These are phyloP conservation scores for Dimocarpus longan DNA, from an alignment of 345 rosid species.

Conservation along the genomic window DNA sequence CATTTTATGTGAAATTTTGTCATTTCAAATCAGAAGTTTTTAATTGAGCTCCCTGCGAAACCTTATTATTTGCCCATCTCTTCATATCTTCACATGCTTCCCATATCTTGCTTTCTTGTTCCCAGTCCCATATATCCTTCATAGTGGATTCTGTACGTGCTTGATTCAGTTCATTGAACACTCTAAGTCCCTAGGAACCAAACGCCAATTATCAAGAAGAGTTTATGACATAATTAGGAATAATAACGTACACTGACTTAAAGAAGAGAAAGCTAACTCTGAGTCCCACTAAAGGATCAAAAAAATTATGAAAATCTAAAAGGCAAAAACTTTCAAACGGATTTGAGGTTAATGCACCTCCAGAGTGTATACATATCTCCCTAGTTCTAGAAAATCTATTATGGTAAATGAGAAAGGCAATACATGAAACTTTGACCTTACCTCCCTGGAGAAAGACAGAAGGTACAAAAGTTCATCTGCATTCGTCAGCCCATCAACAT, in stretches of 20 bases:
- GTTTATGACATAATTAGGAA: neutral
- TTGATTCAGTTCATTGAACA: conserved; percentile 13
- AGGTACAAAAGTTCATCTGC: conserved; percentile 20
- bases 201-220: neutral
- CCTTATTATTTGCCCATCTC: conserved; percentile 23
- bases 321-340: neutral
- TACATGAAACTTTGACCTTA: conserved; percentile 3
- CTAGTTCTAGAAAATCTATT: neutral
- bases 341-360: neutral
- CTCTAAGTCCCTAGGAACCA: conserved; percentile 17
- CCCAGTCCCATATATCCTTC: conserved; percentile 30
- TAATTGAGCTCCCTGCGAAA: neutral
- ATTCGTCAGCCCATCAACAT: conserved; percentile 9
- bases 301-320: neutral
- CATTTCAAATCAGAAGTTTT: neutral
- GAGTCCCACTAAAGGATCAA: neutral
- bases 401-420: neutral
- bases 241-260: neutral
- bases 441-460: conserved; percentile 22
- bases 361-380: neutral
- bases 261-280: neutral
- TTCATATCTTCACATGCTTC: conserved; percentile 33
- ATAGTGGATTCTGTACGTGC: conserved; percentile 2
- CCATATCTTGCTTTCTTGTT: conserved; percentile 33
- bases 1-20: neutral